phyloP scores from a whole-genome alignment of 2,329 filamentous ascomycete species.

The Penicillium frequentans region DNA sequence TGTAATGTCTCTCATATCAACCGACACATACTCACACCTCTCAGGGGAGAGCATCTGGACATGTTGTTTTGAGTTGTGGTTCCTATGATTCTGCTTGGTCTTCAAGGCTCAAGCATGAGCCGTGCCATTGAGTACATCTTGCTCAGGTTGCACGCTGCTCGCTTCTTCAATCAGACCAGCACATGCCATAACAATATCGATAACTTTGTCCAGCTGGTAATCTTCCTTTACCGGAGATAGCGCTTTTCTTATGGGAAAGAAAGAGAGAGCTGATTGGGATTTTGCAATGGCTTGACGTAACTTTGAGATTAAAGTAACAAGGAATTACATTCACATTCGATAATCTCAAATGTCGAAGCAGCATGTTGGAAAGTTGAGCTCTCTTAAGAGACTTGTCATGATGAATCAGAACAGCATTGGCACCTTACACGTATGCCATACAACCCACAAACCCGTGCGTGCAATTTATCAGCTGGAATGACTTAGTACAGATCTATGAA shows the following conservation, averaged over 20 bases:
- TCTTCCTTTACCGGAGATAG: conserved; percentile 3
- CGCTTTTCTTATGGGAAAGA: conserved; percentile 11
- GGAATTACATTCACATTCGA: conserved; percentile 7
- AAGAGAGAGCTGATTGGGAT: conserved; percentile 10
- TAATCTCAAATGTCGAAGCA: conserved; percentile 14
- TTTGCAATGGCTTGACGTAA: conserved; percentile 18
- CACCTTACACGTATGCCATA: not conserved
- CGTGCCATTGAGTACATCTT: conserved; percentile 1
- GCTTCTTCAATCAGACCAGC: conserved; percentile 8
- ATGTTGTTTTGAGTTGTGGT: not conserved
- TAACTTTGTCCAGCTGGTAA: conserved; percentile 11
- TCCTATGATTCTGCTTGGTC: conserved; percentile 7
- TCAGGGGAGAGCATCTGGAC: conserved; percentile 1
- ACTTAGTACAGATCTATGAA: too few relatives aligned
- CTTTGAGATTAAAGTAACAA: not conserved
- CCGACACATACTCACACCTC: conserved; percentile 6
- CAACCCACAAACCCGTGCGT: too few relatives aligned
- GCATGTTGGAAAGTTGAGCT: conserved; percentile 9
- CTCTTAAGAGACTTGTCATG: conserved; percentile 7
- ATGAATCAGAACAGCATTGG: conserved; percentile 15
- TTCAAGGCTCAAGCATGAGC: conserved; percentile 1
- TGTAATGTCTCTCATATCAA: conserved; percentile 14
- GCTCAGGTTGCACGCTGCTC: not conserved
- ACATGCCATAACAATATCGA: conserved; percentile 16
- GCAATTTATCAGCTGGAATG: too few relatives aligned